Percentiles rank a stretch among this genome's conserved stretches.
Evolutionary conservation across 768 basidiomycete genomes (phyloP).

Genomic region (Neoboletus magnificus): DNA sequence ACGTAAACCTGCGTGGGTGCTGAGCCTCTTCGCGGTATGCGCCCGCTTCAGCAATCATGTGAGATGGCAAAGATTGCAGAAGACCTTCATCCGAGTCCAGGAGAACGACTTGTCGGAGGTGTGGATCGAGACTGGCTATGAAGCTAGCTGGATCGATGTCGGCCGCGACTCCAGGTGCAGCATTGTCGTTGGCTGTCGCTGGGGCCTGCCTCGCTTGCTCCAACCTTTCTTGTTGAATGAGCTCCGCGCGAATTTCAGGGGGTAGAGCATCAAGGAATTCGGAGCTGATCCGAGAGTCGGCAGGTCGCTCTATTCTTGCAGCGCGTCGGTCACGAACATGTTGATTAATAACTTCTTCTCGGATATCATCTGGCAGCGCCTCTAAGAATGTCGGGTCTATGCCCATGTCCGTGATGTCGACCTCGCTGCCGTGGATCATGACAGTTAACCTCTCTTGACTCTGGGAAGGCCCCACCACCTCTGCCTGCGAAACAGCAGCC

Average conservation of each 20-base stretch:
- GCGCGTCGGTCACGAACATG: conserved; percentile 91
- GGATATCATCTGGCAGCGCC: conserved; percentile 97
- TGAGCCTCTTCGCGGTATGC: conserved; percentile 58
- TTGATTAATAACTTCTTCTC: conserved; percentile 96
- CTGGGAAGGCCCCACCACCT: conserved; percentile 33
- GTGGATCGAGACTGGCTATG: conserved; percentile 88
- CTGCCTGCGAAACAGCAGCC: conserved; percentile 14
- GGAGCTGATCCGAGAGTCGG: conserved; percentile 85
- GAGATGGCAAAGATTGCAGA: conserved; percentile 74
- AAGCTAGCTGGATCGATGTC: conserved; percentile 90
- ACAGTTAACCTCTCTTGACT: conserved; percentile 74
- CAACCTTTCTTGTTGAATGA: conserved; percentile 89
- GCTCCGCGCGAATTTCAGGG: conserved; percentile 94
- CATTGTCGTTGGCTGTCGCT: conserved; percentile 28
- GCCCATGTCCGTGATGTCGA: conserved; percentile 98
- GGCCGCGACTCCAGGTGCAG: conserved; percentile 41
- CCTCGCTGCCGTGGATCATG: conserved; percentile 84
- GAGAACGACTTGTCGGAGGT: conserved; percentile 85
- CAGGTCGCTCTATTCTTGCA: conserved; percentile 66
- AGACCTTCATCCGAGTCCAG: conserved; percentile 86
- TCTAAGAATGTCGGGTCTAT: conserved; percentile 98
- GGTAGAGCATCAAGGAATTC: conserved; percentile 97
- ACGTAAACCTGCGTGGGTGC: conserved; percentile 34
- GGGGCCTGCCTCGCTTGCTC: conserved; percentile 66
- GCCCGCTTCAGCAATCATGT: conserved; percentile 83